phyloP scores from a whole-genome alignment of 164 flowering plant species.

The Cinnamomum micranthum region DNA sequence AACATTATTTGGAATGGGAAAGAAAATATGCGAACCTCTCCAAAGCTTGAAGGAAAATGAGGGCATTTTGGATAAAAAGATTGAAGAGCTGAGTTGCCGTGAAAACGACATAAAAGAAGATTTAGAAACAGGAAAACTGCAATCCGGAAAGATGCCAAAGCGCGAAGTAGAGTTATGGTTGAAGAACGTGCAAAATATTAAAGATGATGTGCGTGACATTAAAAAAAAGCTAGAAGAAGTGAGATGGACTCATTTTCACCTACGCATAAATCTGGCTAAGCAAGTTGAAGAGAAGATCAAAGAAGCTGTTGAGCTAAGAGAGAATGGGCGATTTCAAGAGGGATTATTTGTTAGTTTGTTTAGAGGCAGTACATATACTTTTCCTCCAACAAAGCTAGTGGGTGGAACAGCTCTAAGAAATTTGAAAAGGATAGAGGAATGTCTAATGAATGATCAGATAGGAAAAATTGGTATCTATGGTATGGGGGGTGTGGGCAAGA shows the following conservation, averaged over 20 bases:
- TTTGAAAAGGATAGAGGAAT: not conserved
- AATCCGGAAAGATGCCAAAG: conserved; percentile 4
- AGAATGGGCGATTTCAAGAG: conserved; percentile 9
- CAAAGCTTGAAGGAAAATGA: not conserved
- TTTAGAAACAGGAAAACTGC: not conserved
- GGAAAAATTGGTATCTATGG: conserved; percentile 17
- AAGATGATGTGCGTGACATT: not conserved
- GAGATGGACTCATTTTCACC: not conserved
- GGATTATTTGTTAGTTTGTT: not conserved
- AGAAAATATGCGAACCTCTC: not conserved
- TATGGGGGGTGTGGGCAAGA: conserved; percentile 12
- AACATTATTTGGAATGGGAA: no score
- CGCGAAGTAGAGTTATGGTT: not conserved
- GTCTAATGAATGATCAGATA: not conserved
- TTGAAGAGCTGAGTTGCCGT: conserved; percentile 5
- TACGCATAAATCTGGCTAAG: conserved; percentile 6
- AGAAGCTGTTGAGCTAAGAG: not conserved
- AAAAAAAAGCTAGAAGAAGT: not conserved
- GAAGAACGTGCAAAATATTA: no score
- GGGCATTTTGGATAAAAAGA: not conserved
- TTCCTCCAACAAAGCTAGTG: not conserved
- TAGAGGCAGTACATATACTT: not conserved
- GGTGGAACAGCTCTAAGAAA: not conserved
- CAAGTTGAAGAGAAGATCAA: not conserved
- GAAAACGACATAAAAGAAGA: conserved; percentile 3